phyloP scores from a whole-genome alignment of 495 filamentous ascomycete genomes.

The Hypomontagnella monticulosa region DNA sequence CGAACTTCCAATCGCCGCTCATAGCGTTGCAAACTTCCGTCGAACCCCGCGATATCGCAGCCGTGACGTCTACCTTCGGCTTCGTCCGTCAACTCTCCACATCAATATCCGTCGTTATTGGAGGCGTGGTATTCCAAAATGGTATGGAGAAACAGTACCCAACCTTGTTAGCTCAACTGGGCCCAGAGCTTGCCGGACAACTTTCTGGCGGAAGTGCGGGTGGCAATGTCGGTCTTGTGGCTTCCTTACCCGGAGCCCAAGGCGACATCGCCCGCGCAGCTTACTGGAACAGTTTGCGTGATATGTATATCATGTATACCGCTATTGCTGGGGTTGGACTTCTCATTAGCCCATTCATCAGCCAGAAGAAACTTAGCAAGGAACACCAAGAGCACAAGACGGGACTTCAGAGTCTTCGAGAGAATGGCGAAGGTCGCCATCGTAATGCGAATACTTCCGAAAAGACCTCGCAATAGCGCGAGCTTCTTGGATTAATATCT shows the following conservation, averaged over 20 bases:
- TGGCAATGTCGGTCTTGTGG: conserved; percentile 66
- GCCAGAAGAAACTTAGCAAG: conserved; percentile 64
- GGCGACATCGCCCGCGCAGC: conserved; percentile 60
- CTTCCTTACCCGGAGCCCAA: conserved; percentile 57
- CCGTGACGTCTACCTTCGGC: conserved; percentile 78
- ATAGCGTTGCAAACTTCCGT: conserved; percentile 78
- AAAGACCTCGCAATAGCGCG: conserved; percentile 14
- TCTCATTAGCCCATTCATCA: conserved; percentile 63
- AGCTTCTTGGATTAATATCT: background rate
- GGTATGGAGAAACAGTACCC: conserved; percentile 58
- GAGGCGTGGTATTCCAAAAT: conserved; percentile 83
- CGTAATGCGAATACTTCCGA: conserved; percentile 2
- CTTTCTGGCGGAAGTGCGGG: conserved; percentile 65
- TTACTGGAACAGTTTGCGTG: conserved; percentile 65
- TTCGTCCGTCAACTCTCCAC: conserved; percentile 80
- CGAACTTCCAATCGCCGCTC: conserved; percentile 74
- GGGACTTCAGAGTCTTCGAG: conserved; percentile 60
- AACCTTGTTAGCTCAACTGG: conserved; percentile 50
- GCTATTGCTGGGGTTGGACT: conserved; percentile 64
- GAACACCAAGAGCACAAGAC: conserved; percentile 70
- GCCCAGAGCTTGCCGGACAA: conserved; percentile 51
- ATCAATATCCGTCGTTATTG: conserved; percentile 77
- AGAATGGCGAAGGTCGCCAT: conserved; percentile 17
- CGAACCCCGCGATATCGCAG: conserved; percentile 73
- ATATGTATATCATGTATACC: conserved; percentile 76